These are phyloP conservation scores for Hordeum pubiflorum DNA, from an alignment of 202 grass and related monocot genomes.

Conservation along the genomic window DNA sequence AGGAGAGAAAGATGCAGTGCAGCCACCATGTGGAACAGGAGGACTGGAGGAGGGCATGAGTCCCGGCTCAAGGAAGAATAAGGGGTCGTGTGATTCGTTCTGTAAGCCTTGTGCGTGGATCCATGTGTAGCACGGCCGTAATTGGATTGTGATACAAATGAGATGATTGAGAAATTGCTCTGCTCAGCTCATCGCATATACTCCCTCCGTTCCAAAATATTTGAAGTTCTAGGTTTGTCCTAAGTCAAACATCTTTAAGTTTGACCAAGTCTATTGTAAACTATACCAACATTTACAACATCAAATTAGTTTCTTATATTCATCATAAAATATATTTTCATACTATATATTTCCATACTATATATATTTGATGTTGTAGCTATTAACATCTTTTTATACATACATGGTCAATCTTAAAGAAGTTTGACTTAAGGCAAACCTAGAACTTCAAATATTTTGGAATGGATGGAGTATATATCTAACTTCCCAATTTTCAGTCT, in stretches of 20 bases:
- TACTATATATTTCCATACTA: background rate
- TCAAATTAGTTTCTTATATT: background rate
- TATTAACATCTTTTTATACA: background rate
- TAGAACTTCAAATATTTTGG: background rate
- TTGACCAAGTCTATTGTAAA: background rate
- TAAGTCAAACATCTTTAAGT: background rate
- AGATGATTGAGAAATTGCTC: background rate
- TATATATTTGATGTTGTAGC: background rate
- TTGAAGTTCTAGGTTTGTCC: background rate
- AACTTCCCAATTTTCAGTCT: background rate
- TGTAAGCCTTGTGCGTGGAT: background rate
- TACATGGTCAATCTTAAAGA: background rate
- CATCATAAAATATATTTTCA: background rate
- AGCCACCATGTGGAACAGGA: background rate
- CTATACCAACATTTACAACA: background rate
- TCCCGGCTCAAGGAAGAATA: background rate
- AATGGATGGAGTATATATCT: background rate
- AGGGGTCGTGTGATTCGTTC: background rate
- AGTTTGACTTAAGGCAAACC: background rate
- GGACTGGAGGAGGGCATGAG: background rate
- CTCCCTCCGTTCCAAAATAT: background rate
- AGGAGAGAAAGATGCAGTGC: background rate
- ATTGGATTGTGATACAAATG: background rate
- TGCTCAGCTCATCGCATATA: background rate
- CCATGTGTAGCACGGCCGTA: background rate